Percentiles rank a stretch among this genome's conserved stretches.
Conservation (phyloP, 805 yeast species). For the Blastobotrys mokoenaii region DNA sequence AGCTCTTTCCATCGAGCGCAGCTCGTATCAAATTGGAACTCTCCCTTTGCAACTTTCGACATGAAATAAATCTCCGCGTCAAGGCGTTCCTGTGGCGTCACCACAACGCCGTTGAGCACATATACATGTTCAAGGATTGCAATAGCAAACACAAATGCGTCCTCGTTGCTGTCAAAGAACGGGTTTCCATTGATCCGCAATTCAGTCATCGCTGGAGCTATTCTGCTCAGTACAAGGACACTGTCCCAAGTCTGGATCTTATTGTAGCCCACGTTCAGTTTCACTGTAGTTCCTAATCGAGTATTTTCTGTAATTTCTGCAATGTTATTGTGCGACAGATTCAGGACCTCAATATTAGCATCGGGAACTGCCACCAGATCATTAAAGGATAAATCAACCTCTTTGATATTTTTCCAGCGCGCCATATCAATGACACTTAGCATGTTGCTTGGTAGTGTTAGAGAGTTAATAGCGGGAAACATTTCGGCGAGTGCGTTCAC, state of each 20-base stretch:
- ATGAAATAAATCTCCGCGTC: slow-evolving; percentile 67
- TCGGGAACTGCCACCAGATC: slow-evolving; percentile 17
- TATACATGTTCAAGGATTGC: slow-evolving; percentile 37
- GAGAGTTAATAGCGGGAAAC: slow-evolving; percentile 29
- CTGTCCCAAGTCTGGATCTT: slow-evolving; percentile 38
- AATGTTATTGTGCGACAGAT: slow-evolving; percentile 34
- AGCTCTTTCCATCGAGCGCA: slow-evolving; percentile 36
- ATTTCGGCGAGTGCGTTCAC: slow-evolving; percentile 12
- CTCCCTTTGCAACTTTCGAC: slow-evolving; percentile 35
- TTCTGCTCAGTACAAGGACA: slow-evolving; percentile 35
- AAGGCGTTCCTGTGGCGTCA: slow-evolving; percentile 39
- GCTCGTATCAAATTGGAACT: slow-evolving; percentile 15
- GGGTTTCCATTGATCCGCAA: slow-evolving; percentile 51
- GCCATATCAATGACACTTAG: background rate
- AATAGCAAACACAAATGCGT: slow-evolving; percentile 30
- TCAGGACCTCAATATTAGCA: slow-evolving; percentile 21
- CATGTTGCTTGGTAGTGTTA: slow-evolving; percentile 17
- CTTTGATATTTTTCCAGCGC: slow-evolving; percentile 4
- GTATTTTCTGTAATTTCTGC: slow-evolving; percentile 2
- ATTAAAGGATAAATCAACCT: slow-evolving; percentile 39
- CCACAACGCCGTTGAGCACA: slow-evolving; percentile 49
- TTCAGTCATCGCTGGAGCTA: slow-evolving; percentile 37
- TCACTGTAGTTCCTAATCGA: background rate
- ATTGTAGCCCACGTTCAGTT: slow-evolving; percentile 48
- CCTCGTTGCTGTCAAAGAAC: slow-evolving; percentile 22